Evolutionary conservation across 1,284 basidiomycete species (phyloP).

Genomic region (Leccinum fuscescens): DNA sequence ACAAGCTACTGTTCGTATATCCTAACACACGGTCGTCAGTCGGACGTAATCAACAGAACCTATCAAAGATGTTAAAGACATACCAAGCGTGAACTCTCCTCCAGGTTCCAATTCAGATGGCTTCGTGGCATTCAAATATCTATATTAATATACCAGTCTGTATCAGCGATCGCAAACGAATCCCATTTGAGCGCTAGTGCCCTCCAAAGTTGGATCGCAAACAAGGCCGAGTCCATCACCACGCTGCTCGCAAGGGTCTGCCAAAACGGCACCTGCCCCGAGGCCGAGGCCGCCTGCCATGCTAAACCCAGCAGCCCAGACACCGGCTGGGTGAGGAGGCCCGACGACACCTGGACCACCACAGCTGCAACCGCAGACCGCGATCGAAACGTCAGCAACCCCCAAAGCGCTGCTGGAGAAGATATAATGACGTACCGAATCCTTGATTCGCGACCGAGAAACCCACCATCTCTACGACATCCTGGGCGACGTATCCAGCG

Average conservation of each 20-base stretch:
- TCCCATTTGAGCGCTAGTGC: neutral
- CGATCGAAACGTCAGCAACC: neutral
- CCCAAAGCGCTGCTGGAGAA: constrained; percentile 7
- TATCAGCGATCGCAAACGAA: neutral
- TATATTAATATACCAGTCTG: constrained; percentile 3
- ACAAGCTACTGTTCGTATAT: constrained; percentile 39
- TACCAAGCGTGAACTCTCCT: constrained; percentile 29
- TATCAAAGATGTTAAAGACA: constrained; percentile 1
- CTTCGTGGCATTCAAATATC: constrained; percentile 26
- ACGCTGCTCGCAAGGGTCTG: constrained; percentile 41
- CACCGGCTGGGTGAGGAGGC: constrained; percentile 19
- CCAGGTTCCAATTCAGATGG: constrained; percentile 29
- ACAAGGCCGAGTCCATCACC: constrained; percentile 36
- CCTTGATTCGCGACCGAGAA: constrained; percentile 42
- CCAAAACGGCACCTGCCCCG: constrained; percentile 42
- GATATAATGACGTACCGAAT: constrained; percentile 34
- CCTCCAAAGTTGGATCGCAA: constrained; percentile 37
- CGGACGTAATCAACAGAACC: neutral
- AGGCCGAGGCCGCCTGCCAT: constrained; percentile 28
- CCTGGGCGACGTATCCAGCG: constrained; percentile 37
- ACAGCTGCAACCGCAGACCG: constrained; percentile 18
- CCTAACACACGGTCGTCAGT: constrained; percentile 30
- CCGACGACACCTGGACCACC: constrained; percentile 13
- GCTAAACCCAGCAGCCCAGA: constrained; percentile 31
- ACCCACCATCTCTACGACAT: constrained; percentile 44